Percentiles rank a stretch among this genome's conserved stretches.
These are phyloP conservation scores for Leishmania lainsoni DNA, from an alignment of 208 protist genomes.

Conservation along the genomic window DNA sequence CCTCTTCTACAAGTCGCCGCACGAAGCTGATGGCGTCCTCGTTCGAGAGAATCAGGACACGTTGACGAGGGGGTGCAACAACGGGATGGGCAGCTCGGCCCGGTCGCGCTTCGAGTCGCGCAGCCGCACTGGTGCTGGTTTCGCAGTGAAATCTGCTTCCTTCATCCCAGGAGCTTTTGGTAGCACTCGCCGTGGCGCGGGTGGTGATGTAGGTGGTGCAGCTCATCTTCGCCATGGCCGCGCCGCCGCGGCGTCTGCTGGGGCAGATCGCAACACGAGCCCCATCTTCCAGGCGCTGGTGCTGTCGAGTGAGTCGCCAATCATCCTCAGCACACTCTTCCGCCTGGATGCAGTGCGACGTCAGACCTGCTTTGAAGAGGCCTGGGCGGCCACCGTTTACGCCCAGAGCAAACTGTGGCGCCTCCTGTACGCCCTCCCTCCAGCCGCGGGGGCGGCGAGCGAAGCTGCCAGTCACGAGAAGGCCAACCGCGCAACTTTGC, in stretches of 20 bases:
- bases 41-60: not conserved
- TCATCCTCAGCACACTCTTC: conserved; percentile 30
- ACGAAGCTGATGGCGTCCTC: conserved; percentile 8
- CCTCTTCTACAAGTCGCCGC: conserved; percentile 38
- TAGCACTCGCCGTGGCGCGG: not conserved
- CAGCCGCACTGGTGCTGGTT: not conserved
- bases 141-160: not conserved
- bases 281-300: conserved; percentile 41
- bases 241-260: conserved; percentile 1
- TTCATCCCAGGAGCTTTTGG: not conserved
- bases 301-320: conserved; percentile 19
- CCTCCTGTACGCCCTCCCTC: conserved; percentile 28
- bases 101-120: conserved; percentile 9
- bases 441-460: conserved; percentile 10
- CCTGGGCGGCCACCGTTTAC: conserved; percentile 41
- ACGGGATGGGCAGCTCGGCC: not conserved
- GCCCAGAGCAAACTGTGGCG: conserved; percentile 26
- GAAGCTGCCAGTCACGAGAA: conserved; percentile 4
- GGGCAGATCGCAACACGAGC: conserved; percentile 16
- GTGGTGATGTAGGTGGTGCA: not conserved
- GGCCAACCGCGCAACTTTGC: not conserved
- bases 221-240: not conserved
- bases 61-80: not conserved
- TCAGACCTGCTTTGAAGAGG: conserved; percentile 36
- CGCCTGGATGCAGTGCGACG: conserved; percentile 16